Evolutionary conservation across 179 eudicot genomes (phyloP).

Genomic region (Gypsophila paniculata): DNA sequence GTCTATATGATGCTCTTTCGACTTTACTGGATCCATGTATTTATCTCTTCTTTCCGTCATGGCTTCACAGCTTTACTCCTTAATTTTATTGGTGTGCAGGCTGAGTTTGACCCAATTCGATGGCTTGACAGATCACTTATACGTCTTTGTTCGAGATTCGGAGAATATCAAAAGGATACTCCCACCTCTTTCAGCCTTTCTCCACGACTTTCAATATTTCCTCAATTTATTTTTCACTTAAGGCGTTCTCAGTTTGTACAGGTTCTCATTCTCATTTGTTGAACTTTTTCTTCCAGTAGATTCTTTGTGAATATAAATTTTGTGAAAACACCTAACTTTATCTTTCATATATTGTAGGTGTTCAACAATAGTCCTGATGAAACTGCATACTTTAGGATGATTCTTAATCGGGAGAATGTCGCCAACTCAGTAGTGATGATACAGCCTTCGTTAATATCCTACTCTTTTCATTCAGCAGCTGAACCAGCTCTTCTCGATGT

Average conservation of each 20-base stretch:
- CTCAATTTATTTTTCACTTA: slow-evolving; percentile 82
- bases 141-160: slow-evolving; percentile 76
- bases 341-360: slow-evolving; percentile 45
- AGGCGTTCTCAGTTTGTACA: slow-evolving; percentile 94
- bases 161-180: slow-evolving; percentile 80
- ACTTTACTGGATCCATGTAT: slow-evolving; percentile 1
- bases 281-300: neutral
- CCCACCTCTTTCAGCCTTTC: slow-evolving; percentile 79
- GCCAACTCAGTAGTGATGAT: slow-evolving; percentile 93
- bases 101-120: slow-evolving; percentile 92
- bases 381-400: slow-evolving; percentile 93
- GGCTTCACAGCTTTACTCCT: neutral
- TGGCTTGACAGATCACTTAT: slow-evolving; percentile 95
- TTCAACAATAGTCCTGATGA: slow-evolving; percentile 98
- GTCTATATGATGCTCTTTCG: slow-evolving; percentile 11
- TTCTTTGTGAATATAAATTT: neutral
- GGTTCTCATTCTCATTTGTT: slow-evolving; percentile 34
- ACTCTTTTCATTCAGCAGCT: slow-evolving; percentile 72
- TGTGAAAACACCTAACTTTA: neutral
- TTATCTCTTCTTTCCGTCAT: neutral
- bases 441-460: slow-evolving; percentile 87
- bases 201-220: slow-evolving; percentile 83
- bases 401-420: slow-evolving; percentile 84
- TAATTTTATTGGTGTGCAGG: slow-evolving; percentile 42
- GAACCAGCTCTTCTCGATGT: slow-evolving; percentile 92